Evolutionary conservation across 305 asterid species (phyloP).

Genomic region (Andrographis paniculata): DNA sequence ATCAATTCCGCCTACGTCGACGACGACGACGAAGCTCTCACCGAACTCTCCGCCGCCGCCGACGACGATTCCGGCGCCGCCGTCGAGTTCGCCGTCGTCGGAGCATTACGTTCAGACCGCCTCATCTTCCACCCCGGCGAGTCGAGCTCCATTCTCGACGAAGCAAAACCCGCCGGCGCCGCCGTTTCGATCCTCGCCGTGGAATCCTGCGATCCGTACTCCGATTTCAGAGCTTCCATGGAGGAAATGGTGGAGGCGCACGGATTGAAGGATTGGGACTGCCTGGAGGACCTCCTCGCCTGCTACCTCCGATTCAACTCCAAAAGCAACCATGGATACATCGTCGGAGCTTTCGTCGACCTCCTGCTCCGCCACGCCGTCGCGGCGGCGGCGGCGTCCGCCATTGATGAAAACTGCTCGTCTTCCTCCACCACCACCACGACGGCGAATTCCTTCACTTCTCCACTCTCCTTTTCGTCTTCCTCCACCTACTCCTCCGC

Average conservation of each 20-base stretch:
- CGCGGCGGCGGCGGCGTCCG: background rate
- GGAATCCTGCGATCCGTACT: constrained; percentile 55
- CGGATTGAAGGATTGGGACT: constrained; percentile 39
- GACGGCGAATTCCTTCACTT: constrained; percentile 43
- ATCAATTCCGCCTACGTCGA: constrained; percentile 26
- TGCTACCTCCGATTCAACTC: constrained; percentile 46
- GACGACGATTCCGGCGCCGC: background rate
- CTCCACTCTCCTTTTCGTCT: constrained; percentile 52
- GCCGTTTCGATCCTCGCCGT: constrained; percentile 29
- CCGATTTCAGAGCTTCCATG: constrained; percentile 68
- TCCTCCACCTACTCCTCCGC: constrained; percentile 30
- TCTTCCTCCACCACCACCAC: constrained; percentile 22
- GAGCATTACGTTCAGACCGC: constrained; percentile 51
- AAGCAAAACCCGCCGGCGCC: constrained; percentile 27
- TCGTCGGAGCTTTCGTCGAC: constrained; percentile 61
- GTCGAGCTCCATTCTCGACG: constrained; percentile 50
- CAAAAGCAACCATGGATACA: constrained; percentile 36
- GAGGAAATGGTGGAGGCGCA: constrained; percentile 75
- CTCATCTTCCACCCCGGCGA: constrained; percentile 59
- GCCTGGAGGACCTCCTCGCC: constrained; percentile 44
- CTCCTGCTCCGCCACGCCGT: constrained; percentile 29
- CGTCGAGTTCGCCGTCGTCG: constrained; percentile 28
- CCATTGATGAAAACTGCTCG: constrained; percentile 6
- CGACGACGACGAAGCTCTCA: constrained; percentile 1
- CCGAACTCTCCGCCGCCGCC: constrained; percentile 1